Base-by-base conservation (phyloP, 768 basidiomycete species). In the Stropharia rugosoannulata region DNA sequence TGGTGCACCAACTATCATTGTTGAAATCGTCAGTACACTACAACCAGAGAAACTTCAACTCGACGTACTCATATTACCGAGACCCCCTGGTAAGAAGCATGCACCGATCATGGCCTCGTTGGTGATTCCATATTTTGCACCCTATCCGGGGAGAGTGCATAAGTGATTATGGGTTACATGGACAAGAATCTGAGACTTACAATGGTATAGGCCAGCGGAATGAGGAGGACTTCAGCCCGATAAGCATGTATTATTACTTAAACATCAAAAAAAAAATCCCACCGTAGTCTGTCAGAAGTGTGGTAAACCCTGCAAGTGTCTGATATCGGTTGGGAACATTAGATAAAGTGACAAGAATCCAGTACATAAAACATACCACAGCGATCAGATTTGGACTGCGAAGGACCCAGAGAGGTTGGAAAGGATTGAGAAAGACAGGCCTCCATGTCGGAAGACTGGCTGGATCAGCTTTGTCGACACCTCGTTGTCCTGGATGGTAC, bases 141-240 rank as follows among this genome's bases (percentile, higher is more conserved):
- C 89, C 87, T 90, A 13, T 12, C 22, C 9, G 55, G 16, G 46
- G 25, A 15, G 3, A 27, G 2, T 22, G 22, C 22, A 22, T 22
- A 4, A 22, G 22, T 10, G 36, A 15, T n/a, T 29, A 19, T 27
- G 2, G 16, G 15, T 12, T 19, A 13, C 25, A 19, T 9, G 10
- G n/a, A 10, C 42, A 11, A 11, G 27, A 1, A 15, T 18, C n/a
- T 27, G 16, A 11, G 41, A 68, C 83, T 54, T 59, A 89, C 88
- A 36, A 90, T 75, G 0, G 87, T 90, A 57, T 82, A 87, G 0
- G 87, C 78, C 6, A 90, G 69, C 0, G 89, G 88, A 6, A 86
- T 67, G 42, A 88, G 64, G 1, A 89, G 56, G 19, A 80, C 83
- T 73, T 41, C 12, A 41, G 18, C 6, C 40, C 69, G 18, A 35